Evolutionary conservation across 306 rosid genomes (phyloP).

Genomic region (Trichosanthes truncata): DNA sequence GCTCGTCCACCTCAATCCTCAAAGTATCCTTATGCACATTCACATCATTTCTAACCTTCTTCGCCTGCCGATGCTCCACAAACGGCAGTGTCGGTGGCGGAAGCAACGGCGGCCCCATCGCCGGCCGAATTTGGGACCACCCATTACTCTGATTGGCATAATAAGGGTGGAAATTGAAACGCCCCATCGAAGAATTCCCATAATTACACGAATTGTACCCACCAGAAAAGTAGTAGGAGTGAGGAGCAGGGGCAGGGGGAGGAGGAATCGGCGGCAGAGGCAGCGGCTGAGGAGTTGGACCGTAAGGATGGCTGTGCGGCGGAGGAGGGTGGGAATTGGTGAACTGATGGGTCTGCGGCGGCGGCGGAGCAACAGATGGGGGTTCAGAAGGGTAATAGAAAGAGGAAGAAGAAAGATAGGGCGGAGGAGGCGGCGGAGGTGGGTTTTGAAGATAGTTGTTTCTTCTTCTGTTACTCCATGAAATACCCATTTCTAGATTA

Average conservation of each 20-base stretch:
- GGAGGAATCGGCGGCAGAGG: slow-evolving; percentile 25
- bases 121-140: slow-evolving; percentile 36
- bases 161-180: slow-evolving; percentile 33
- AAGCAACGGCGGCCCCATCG: slow-evolving; percentile 11
- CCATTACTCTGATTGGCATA: slow-evolving; percentile 36
- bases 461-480: slow-evolving; percentile 54
- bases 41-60: slow-evolving; percentile 69
- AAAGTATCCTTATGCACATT: slow-evolving; percentile 71
- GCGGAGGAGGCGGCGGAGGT: slow-evolving; percentile 22
- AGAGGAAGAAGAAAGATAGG: slow-evolving; percentile 16
- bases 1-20: slow-evolving; percentile 42
- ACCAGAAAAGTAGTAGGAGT: slow-evolving; percentile 37
- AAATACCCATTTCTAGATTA: slow-evolving; percentile 49
- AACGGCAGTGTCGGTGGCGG: slow-evolving; percentile 40
- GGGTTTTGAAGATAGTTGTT: slow-evolving; percentile 32
- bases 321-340: slow-evolving; percentile 23
- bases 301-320: slow-evolving; percentile 5
- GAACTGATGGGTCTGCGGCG: slow-evolving; percentile 27
- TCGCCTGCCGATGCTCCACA: slow-evolving; percentile 69
- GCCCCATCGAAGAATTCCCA: slow-evolving; percentile 27
- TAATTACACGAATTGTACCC: slow-evolving; percentile 29
- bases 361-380: slow-evolving; percentile 23
- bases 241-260: slow-evolving; percentile 22
- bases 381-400: slow-evolving; percentile 31
- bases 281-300: slow-evolving; percentile 23